Conservation (phyloP, 257 asterid genomes). For the Osmanthus fragrans region DNA sequence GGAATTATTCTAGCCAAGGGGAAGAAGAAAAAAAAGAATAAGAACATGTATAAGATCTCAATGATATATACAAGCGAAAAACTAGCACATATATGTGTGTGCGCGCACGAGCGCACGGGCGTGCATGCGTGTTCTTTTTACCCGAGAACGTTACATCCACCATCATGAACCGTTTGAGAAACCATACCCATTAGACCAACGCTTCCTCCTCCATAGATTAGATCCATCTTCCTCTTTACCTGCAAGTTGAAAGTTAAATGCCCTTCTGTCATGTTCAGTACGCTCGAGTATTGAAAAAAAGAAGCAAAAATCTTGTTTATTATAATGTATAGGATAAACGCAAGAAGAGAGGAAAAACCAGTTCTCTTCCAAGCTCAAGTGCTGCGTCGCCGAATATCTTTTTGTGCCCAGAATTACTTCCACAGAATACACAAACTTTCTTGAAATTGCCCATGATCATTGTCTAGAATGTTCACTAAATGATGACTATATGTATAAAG, state of each 20-base stretch:
- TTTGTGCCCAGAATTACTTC: conserved; percentile 57
- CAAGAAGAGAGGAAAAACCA: conserved; percentile 31
- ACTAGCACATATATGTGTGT: neutral
- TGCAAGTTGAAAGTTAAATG: conserved; percentile 16
- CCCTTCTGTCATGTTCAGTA: neutral
- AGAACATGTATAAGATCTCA: neutral
- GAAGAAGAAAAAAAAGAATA: neutral
- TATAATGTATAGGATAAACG: too few species aligned
- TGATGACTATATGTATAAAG: conserved; percentile 23
- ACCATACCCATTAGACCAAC: conserved; percentile 76
- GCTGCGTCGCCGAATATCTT: conserved; percentile 68
- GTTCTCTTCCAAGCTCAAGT: conserved; percentile 59
- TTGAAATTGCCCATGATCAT: conserved; percentile 46
- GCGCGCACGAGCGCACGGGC: neutral
- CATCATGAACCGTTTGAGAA: conserved; percentile 55
- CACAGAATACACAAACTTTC: conserved; percentile 69
- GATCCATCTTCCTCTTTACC: conserved; percentile 61
- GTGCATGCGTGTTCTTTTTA: neutral
- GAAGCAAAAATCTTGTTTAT: neutral
- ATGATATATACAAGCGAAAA: neutral
- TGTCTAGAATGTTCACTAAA: conserved; percentile 17
- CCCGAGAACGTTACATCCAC: conserved; percentile 70
- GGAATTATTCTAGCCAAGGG: conserved; percentile 51
- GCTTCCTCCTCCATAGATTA: conserved; percentile 71
- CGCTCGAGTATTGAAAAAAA: neutral